These are phyloP conservation scores for Santalum album DNA, from an alignment of 164 flowering plant species.

Conservation along the genomic window DNA sequence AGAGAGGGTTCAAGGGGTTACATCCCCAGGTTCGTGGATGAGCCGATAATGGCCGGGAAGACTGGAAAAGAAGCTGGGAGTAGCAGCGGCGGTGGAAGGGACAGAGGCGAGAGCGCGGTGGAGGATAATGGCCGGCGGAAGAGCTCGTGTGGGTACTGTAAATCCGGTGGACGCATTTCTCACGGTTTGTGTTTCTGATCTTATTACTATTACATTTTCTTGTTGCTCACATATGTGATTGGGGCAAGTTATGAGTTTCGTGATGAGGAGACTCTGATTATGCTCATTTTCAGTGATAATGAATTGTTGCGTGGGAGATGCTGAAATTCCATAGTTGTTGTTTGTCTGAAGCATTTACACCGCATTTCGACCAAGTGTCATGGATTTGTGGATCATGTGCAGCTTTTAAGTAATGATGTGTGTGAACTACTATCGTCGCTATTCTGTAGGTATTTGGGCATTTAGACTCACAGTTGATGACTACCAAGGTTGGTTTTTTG, in stretches of 20 bases:
- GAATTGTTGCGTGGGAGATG: no score
- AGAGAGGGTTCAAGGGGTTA: neutral
- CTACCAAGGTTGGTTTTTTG: slow-evolving; percentile 66
- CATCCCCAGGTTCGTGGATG: neutral
- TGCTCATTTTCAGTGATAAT: no score
- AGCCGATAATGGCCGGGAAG: slow-evolving; percentile 23
- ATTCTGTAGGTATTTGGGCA: slow-evolving; percentile 67
- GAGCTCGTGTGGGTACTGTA: slow-evolving; percentile 78
- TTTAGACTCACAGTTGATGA: slow-evolving; percentile 66
- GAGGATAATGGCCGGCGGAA: slow-evolving; percentile 41
- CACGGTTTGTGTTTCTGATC: slow-evolving; percentile 44
- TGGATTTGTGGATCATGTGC: no score
- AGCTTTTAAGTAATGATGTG: no score
- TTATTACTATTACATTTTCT: no score
- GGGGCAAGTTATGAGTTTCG: no score
- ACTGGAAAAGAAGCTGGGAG: slow-evolving; percentile 45
- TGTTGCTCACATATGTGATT: no score
- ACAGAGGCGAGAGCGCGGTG: slow-evolving; percentile 47
- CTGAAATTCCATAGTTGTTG: no score
- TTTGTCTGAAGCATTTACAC: no score
- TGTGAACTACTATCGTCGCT: neutral
- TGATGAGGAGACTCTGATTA: no score
- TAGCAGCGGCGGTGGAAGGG: slow-evolving; percentile 14
- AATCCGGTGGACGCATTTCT: slow-evolving; percentile 39
- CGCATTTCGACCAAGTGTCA: no score